Evolutionary conservation across 2,329 filamentous ascomycete genomes (phyloP).

Genomic region (Rhynchosporium agropyri): DNA sequence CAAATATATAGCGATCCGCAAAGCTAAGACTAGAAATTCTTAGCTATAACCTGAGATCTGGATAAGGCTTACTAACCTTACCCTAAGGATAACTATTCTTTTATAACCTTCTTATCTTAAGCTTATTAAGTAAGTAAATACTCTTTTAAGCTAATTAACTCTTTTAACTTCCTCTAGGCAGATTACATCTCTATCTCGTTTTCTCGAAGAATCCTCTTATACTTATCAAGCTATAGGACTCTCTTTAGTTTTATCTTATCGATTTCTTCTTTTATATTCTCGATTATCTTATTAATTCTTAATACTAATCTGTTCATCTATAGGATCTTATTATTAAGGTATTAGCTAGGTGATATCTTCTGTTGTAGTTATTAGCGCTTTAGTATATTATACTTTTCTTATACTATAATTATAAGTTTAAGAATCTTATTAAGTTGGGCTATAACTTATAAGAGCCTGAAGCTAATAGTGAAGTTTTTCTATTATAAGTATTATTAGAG

Average conservation of each 20-base stretch:
- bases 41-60: constrained; percentile 2
- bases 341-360: background rate
- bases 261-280: constrained; percentile 12
- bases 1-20: constrained; percentile 1
- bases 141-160: constrained; percentile 11
- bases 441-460: background rate
- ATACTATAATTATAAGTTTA: background rate
- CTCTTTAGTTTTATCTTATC: constrained; percentile 3
- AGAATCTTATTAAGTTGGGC: constrained; percentile 1
- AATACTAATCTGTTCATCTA: background rate
- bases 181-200: constrained; percentile 3
- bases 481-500: background rate
- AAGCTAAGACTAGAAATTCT: constrained; percentile 3
- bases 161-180: background rate
- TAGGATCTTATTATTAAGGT: constrained; percentile 1
- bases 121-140: constrained; percentile 14
- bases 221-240: background rate
- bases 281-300: constrained; percentile 6
- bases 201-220: background rate
- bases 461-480: background rate
- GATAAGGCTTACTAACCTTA: constrained; percentile 10
- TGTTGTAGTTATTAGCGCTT: background rate
- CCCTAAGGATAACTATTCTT: constrained; percentile 11
- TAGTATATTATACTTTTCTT: constrained; percentile 5
- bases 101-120: constrained; percentile 18